Percentiles rank a stretch among this genome's conserved stretches.
phyloP scores from a whole-genome alignment of 805 yeast genomes.

The Ogataea pilisensis region DNA sequence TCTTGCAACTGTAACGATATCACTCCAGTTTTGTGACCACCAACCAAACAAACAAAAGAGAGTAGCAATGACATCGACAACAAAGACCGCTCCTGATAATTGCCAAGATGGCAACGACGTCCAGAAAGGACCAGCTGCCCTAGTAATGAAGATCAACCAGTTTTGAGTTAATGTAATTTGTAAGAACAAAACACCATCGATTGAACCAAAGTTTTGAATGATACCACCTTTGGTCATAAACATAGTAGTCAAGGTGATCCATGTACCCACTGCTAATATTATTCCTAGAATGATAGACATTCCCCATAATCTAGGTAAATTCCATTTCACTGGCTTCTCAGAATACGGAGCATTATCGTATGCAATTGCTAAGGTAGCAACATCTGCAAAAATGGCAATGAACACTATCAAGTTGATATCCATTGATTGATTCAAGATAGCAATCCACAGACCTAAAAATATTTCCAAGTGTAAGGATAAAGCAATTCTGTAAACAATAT shows the following conservation, averaged over 20 bases:
- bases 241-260: constrained; percentile 90
- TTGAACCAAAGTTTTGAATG: constrained; percentile 86
- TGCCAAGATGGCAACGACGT: constrained; percentile 91
- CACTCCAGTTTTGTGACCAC: constrained; percentile 95
- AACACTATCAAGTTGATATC: constrained; percentile 86
- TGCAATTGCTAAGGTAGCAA: constrained; percentile 93
- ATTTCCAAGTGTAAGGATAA: constrained; percentile 87
- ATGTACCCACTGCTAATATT: constrained; percentile 79
- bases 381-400: constrained; percentile 94
- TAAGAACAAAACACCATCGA: constrained; percentile 84
- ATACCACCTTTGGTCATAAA: constrained; percentile 83
- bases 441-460: constrained; percentile 93
- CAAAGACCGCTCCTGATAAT: constrained; percentile 82
- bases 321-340: constrained; percentile 89
- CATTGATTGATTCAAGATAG: constrained; percentile 77
- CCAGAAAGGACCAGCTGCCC: constrained; percentile 97
- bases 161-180: constrained; percentile 89
- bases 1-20: constrained; percentile 85
- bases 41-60: constrained; percentile 86
- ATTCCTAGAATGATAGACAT: constrained; percentile 80
- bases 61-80: constrained; percentile 83
- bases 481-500: constrained; percentile 95
- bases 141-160: constrained; percentile 90
- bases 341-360: constrained; percentile 68
- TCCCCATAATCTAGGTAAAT: constrained; percentile 92